A percentile compares a stretch with the other conserved stretches of the same genome.
phyloP scores from a whole-genome alignment of 164 flowering plant genomes.

The Stephania japonica region DNA sequence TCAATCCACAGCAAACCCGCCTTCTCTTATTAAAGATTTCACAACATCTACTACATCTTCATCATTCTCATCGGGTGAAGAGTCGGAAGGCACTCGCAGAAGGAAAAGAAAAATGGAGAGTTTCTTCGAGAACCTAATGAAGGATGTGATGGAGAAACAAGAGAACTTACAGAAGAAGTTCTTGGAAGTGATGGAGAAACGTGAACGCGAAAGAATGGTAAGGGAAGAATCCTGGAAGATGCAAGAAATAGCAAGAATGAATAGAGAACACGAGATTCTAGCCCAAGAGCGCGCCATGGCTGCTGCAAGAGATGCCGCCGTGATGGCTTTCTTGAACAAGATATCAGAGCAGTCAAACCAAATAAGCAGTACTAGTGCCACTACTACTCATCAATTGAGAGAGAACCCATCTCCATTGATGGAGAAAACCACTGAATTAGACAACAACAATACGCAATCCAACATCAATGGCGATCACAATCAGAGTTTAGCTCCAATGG shows the following conservation, averaged over 20 bases:
- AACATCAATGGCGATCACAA: constrained; percentile 6
- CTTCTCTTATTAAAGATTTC: constrained; percentile 4
- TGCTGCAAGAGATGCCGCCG: constrained; percentile 59
- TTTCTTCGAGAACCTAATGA: constrained; percentile 57
- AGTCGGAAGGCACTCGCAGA: constrained; percentile 16
- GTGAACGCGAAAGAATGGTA: constrained; percentile 44
- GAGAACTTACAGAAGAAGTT: constrained; percentile 54
- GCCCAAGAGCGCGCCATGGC: constrained; percentile 58
- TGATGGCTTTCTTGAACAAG: constrained; percentile 60
- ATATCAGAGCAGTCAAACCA: constrained; percentile 28
- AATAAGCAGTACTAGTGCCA: neutral
- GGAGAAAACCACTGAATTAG: constrained; percentile 12
- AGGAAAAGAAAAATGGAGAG: constrained; percentile 62
- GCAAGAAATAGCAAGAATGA: constrained; percentile 58
- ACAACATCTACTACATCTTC: constrained; percentile 17
- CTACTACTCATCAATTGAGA: constrained; percentile 4
- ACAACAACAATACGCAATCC: neutral
- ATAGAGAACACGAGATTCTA: constrained; percentile 50
- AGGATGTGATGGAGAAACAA: constrained; percentile 50
- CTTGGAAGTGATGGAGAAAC: constrained; percentile 53
- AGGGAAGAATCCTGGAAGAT: constrained; percentile 69
- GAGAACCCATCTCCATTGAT: no score
- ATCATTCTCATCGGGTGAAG: constrained; percentile 3
- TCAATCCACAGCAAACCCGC: neutral
- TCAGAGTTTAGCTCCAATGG: neutral